Evolutionary conservation across 2,329 filamentous ascomycete genomes (phyloP).

Genomic region (Knoxdaviesia capensis): DNA sequence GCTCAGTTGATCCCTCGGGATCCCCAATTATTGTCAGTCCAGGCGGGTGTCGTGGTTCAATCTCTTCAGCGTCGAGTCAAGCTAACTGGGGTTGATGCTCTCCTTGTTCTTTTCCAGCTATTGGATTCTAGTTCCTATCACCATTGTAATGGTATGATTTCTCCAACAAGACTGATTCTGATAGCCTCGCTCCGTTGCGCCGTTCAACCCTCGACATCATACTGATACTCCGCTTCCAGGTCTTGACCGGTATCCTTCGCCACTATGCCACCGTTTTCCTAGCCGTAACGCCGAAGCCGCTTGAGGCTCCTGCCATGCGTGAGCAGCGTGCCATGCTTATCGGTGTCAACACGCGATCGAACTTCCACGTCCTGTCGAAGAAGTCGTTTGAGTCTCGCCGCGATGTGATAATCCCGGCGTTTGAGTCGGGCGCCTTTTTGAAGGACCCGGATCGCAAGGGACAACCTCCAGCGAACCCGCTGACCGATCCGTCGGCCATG

Average conservation of each 20-base stretch:
- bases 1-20: conserved; percentile 89
- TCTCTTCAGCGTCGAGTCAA: neutral
- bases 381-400: conserved; percentile 64
- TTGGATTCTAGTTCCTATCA: conserved; percentile 97
- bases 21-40: conserved; percentile 82
- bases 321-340: conserved; percentile 74
- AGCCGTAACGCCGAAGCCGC: conserved; percentile 64
- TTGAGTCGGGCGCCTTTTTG: conserved; percentile 69
- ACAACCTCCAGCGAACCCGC: conserved; percentile 77
- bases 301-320: conserved; percentile 53
- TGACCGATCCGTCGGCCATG: conserved; percentile 91
- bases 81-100: neutral
- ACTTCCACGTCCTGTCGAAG: conserved; percentile 61
- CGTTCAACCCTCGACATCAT: conserved; percentile 1
- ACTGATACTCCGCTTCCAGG: conserved; percentile 20
- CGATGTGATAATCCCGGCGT: conserved; percentile 59
- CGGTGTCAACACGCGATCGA: conserved; percentile 65
- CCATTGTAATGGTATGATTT: conserved; percentile 59
- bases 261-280: conserved; percentile 94
- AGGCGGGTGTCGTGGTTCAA: neutral
- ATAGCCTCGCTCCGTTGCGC: conserved; percentile 11
- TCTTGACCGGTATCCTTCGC: conserved; percentile 83
- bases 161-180: too few relatives aligned
- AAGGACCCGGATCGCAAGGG: conserved; percentile 76
- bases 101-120: conserved; percentile 38